These are phyloP conservation scores for Claviceps sp. DNA, from an alignment of 2,329 filamentous ascomycete genomes.

Conservation along the genomic window DNA sequence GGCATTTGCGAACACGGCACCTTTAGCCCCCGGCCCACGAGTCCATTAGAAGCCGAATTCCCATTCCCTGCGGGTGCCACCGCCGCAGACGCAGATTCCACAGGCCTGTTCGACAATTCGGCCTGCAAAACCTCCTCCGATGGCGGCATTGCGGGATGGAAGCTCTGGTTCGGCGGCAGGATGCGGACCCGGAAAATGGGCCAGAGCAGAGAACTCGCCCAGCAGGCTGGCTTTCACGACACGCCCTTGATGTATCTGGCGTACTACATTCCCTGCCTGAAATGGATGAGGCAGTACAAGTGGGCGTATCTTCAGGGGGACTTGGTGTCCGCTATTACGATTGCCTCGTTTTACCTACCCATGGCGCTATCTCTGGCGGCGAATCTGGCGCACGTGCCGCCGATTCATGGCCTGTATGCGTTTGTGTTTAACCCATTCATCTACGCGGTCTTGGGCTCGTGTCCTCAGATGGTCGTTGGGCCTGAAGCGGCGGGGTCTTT, in stretches of 20 bases:
- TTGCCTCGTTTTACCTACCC: conserved; percentile 96
- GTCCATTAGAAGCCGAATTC: conserved; percentile 22
- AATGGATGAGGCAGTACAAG: conserved; percentile 81
- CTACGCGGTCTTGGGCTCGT: conserved; percentile 83
- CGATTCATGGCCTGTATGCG: conserved; percentile 85
- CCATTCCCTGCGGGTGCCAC: conserved; percentile 17
- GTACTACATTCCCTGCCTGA: conserved; percentile 86
- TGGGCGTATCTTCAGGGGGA: conserved; percentile 75
- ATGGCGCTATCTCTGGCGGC: conserved; percentile 90
- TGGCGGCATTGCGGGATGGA: conserved; percentile 26
- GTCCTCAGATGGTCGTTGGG: conserved; percentile 84
- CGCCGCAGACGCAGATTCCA: conserved; percentile 18
- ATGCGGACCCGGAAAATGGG: conserved; percentile 54
- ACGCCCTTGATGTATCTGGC: conserved; percentile 71
- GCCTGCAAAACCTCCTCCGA: conserved; percentile 24
- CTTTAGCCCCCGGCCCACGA: conserved; percentile 54
- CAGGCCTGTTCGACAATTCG: conserved; percentile 24
- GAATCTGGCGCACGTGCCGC: conserved; percentile 83
- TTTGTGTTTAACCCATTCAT: conserved; percentile 88
- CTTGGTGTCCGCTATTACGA: conserved; percentile 76
- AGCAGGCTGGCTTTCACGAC: conserved; percentile 60
- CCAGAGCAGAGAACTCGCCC: conserved; percentile 57
- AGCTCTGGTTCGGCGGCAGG: conserved; percentile 33
- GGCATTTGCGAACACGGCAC: conserved; percentile 58
- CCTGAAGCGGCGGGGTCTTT: conserved; percentile 90